Evolutionary conservation across 306 rosid species (phyloP), one percentile per base, ranked within the genome.

Genomic region (Vigna hirtella): DNA sequence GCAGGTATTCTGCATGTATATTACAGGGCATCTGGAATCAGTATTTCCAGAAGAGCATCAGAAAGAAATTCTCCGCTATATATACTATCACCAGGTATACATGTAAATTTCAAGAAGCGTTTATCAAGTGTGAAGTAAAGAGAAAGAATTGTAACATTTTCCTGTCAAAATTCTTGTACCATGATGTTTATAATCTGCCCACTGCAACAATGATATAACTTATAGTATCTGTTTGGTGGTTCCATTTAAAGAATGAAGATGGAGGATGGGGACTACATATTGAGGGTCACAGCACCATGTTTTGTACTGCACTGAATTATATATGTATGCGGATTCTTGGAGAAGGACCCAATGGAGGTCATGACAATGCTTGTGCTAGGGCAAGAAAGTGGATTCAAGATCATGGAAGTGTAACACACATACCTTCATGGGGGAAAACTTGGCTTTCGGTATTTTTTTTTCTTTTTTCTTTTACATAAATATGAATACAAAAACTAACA

Each of bases 211-310:
- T 11, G 48, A 78, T 36, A 78, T 36, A 20, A 52, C 43, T 65
- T 53, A 74, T 67, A 24, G 28, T 66, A 4, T 26, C n/a, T 18
- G n/a, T 67, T 40, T 49, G 26, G 47, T 59, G n/a, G 2, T 28
- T 69, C 61, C 2, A 49, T 51, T 76, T 77, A 24, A 42, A 91
- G 96, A 93, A 93, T 56, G 85, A 93, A 82, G 97, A 93, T 76
- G 97, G 97, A 53, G 97, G 97, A 1, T 93, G 93, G 96, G 97
- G 97, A 13, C 32, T 93, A 3, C 93, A 93, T 71, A 80, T 93
- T 5, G 91, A 89, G 76, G 97, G 97, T 9, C 93, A 90, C 0
- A 93, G 96, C 82, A 87, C 83, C 72, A 93, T 89, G 97, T 93
- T 93, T 20, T 65, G 93, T 73, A 90, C 93, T 2, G 77, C 78